These are phyloP conservation scores for Gossypium turneri DNA, from an alignment of 345 rosid genomes.

Conservation along the genomic window DNA sequence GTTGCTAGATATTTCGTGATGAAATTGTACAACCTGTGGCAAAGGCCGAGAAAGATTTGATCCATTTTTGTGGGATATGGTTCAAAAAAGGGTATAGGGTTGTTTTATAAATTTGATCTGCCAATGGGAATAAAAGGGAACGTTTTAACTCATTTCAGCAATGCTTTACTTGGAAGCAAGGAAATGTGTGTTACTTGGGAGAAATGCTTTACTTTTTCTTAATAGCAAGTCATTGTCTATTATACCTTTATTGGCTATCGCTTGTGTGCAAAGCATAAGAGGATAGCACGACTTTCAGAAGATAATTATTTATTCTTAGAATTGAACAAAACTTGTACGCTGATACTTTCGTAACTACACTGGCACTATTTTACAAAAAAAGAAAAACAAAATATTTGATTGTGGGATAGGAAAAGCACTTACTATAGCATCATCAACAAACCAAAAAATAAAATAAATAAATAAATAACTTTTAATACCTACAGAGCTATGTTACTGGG, in stretches of 20 bases:
- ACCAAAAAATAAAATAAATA: neutral
- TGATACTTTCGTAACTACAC: neutral
- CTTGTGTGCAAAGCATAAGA: neutral
- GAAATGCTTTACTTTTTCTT: slow-evolving; percentile 7
- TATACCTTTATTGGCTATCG: neutral
- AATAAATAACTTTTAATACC: neutral
- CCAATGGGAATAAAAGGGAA: neutral
- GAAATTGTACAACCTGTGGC: slow-evolving; percentile 6
- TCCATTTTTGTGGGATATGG: neutral
- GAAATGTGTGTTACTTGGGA: neutral
- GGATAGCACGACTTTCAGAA: neutral
- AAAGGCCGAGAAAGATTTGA: slow-evolving; percentile 8
- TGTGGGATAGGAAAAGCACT: neutral
- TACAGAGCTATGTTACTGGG: neutral
- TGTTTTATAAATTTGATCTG: neutral
- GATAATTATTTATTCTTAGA: neutral
- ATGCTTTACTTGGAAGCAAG: slow-evolving; percentile 11
- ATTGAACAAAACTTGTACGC: neutral
- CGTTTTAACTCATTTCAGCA: neutral
- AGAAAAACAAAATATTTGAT: neutral
- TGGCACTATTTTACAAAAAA: neutral
- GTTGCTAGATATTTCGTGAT: neutral
- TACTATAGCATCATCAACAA: neutral
- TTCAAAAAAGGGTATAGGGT: neutral
- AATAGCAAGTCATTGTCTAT: neutral